Base-by-base conservation (phyloP, 2,329 filamentous ascomycete genomes). In the Pestalotiopsis sp. region DNA sequence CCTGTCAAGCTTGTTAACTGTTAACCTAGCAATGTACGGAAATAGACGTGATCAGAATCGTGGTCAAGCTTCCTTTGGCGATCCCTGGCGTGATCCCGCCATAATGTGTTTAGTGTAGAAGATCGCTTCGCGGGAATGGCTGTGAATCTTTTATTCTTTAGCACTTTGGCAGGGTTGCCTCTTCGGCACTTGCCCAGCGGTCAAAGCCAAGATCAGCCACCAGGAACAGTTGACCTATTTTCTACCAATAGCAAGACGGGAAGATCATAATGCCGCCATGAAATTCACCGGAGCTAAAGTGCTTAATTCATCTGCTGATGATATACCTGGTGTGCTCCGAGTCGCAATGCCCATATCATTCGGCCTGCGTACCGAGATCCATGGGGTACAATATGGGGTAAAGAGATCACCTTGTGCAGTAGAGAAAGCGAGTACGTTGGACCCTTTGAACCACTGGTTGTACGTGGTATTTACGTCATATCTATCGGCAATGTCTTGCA, bases 161-260 rank as follows among this genome's bases (percentile, higher is more conserved):
- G 45, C 45, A n/a, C 45, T n/a, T 20, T 52, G 14, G n/a, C 17
- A 52, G 45, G 45, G 45, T 52, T 52, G 45, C 45, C 45, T 39
- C 36, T 20, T 62, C 59, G 59, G 59, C 59, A 62, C 12, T 62
- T 62, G 27, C 14, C 27, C 59, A 62, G 27, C 31, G 27, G 25
- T 13, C 31, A 20, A 27, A 62, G 25, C 59, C 31, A 62, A 62
- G 27, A 38, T 39, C 59, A 39, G 59, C 59, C 59, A 62, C 59
- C 59, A 62, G 59, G 59, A 20, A 39, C 59, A 62, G 59, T 62
- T 62, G 59, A 62, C 31, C 59, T 11, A 36, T 13, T 27, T 31
- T 62, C 59, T 62, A 20, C 59, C 59, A 62, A 39, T 62, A 62
- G 31, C 31, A 39, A 20, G 14, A 39, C 14, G 27, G 20, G 20